Evolutionary conservation across 106 monocot genomes (phyloP).

Genomic region (Xerophyta viscosa): DNA sequence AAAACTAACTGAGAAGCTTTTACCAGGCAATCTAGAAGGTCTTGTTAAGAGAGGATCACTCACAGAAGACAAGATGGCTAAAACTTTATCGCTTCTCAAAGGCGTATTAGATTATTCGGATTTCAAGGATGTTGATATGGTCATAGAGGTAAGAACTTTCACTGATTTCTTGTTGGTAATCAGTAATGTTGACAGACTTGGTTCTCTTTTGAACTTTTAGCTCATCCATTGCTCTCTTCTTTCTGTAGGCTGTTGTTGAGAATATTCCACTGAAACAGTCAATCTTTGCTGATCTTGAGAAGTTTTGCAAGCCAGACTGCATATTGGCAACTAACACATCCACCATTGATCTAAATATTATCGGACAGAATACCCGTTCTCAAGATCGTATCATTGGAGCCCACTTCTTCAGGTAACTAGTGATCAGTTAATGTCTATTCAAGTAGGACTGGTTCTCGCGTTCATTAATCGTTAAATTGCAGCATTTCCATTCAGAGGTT

Average conservation of each 20-base stretch:
- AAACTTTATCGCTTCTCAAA: conserved; percentile 61
- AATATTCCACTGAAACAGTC: conserved; percentile 81
- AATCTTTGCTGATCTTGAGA: conserved; percentile 86
- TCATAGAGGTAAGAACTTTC: conserved; percentile 93
- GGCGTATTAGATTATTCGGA: conserved; percentile 81
- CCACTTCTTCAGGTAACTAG: conserved; percentile 88
- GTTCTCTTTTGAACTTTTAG: too few relatives aligned
- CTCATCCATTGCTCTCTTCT: neutral
- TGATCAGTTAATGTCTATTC: neutral
- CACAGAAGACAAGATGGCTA: conserved; percentile 56
- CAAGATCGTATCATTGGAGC: conserved; percentile 90
- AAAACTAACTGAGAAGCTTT: too few relatives aligned
- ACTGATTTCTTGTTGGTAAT: too few relatives aligned
- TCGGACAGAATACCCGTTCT: conserved; percentile 75
- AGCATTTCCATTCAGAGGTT: too few relatives aligned
- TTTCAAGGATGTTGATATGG: conserved; percentile 86
- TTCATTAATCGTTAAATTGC: too few relatives aligned
- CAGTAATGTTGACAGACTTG: too few relatives aligned
- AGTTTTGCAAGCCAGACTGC: conserved; percentile 60
- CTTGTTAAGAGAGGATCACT: conserved; percentile 70
- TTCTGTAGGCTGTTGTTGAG: conserved; percentile 78
- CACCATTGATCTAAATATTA: conserved; percentile 77
- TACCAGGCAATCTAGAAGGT: conserved; percentile 64
- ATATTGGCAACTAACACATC: conserved; percentile 92
- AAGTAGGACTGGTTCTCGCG: too few relatives aligned